A percentile compares a stretch with the other conserved stretches of the same genome.
Conservation (phyloP, 345 rosid species). For the Passiflora organensis region DNA sequence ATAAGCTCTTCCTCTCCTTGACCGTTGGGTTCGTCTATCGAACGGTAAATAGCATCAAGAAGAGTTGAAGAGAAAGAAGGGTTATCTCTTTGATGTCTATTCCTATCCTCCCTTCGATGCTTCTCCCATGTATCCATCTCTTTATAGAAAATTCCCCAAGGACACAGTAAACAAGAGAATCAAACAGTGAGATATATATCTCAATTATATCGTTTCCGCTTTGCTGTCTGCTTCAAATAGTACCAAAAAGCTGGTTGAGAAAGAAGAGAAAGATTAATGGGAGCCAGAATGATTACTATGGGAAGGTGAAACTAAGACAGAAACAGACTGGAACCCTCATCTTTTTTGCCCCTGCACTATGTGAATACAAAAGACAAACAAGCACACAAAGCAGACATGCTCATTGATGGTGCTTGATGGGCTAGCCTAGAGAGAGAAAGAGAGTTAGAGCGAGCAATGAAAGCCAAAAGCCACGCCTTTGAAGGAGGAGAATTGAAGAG, state of each 20-base stretch:
- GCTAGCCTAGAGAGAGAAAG: slow-evolving; percentile 1
- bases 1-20: slow-evolving; percentile 7
- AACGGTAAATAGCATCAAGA: slow-evolving; percentile 31
- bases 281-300: slow-evolving; percentile 21
- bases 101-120: slow-evolving; percentile 23
- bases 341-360: slow-evolving; percentile 2
- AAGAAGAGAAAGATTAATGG: slow-evolving; percentile 20
- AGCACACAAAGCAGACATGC: slow-evolving; percentile 33
- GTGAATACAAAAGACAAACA: slow-evolving; percentile 11
- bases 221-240: slow-evolving; percentile 29
- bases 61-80: slow-evolving; percentile 33
- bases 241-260: slow-evolving; percentile 26
- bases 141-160: slow-evolving; percentile 13
- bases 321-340: slow-evolving; percentile 25
- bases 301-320: slow-evolving; percentile 18
- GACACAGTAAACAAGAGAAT: slow-evolving; percentile 5
- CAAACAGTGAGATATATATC: slow-evolving; percentile 23
- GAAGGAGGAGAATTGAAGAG: slow-evolving; percentile 20
- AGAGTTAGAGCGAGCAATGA: slow-evolving; percentile 36
- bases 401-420: slow-evolving; percentile 35
- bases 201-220: slow-evolving; percentile 26
- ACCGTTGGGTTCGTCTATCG: slow-evolving; percentile 22
- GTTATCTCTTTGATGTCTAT: slow-evolving; percentile 13
- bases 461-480: slow-evolving; percentile 55
- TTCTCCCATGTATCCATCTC: slow-evolving; percentile 48